These are phyloP conservation scores for Haberlea rhodopensis DNA, from an alignment of 257 asterid genomes.

Conservation along the genomic window DNA sequence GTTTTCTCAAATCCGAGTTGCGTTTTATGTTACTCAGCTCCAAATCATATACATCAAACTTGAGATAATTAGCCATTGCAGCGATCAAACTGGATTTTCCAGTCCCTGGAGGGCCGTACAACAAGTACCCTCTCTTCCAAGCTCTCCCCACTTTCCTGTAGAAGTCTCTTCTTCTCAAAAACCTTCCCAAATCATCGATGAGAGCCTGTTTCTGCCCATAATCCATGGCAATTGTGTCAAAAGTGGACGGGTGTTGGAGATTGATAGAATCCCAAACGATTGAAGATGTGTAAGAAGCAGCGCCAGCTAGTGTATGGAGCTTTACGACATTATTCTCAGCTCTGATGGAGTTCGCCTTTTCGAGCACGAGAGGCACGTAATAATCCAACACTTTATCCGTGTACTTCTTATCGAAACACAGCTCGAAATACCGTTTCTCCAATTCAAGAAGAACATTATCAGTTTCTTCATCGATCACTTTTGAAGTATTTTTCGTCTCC, in stretches of 20 bases:
- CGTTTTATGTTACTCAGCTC: conserved; percentile 53
- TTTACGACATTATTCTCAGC: conserved; percentile 40
- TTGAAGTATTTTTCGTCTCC: conserved; percentile 27
- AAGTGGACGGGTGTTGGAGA: conserved; percentile 68
- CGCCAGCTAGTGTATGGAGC: conserved; percentile 43
- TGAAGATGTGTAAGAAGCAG: background rate
- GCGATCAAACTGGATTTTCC: conserved; percentile 81
- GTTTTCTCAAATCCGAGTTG: conserved; percentile 59
- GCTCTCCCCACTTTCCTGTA: conserved; percentile 79
- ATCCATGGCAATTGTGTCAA: no score
- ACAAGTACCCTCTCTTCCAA: conserved; percentile 79
- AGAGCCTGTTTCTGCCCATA: conserved; percentile 35
- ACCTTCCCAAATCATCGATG: conserved; percentile 66
- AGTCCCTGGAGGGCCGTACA: conserved; percentile 88
- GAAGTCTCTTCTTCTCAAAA: conserved; percentile 64
- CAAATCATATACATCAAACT: conserved; percentile 71
- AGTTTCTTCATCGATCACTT: conserved; percentile 29
- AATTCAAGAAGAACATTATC: conserved; percentile 16
- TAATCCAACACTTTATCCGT: conserved; percentile 40
- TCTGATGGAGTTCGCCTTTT: conserved; percentile 34
- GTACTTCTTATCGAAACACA: conserved; percentile 39
- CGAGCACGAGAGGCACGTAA: conserved; percentile 51
- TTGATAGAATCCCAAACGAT: conserved; percentile 55
- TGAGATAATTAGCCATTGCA: conserved; percentile 76
- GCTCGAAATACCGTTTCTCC: conserved; percentile 53